Percentiles rank a stretch among this genome's conserved stretches.
These are phyloP conservation scores for Salvia splendens DNA, from an alignment of 257 asterid species.

Conservation along the genomic window DNA sequence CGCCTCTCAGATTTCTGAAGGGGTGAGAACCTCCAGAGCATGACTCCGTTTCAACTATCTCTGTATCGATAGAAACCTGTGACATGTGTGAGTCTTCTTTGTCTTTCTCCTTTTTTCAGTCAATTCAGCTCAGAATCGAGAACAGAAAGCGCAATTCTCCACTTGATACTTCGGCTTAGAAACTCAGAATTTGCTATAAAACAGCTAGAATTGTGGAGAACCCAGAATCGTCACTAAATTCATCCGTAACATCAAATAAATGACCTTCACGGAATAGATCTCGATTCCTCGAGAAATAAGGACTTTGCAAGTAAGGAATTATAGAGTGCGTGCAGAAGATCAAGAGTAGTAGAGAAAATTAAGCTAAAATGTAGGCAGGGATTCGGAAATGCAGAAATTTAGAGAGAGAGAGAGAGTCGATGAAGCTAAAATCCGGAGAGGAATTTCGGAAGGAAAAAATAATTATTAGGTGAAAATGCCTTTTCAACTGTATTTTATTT, in stretches of 20 bases:
- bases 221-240: conserved; percentile 26
- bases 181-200: conserved; percentile 10
- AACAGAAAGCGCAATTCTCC: neutral
- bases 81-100: conserved; percentile 16
- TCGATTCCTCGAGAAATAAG: neutral
- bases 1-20: conserved; percentile 71
- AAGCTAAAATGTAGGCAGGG: neutral
- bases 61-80: conserved; percentile 31
- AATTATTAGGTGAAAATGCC: conserved; percentile 13
- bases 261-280: conserved; percentile 13
- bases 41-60: conserved; percentile 44
- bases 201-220: conserved; percentile 18
- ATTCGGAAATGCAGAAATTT: conserved; percentile 27
- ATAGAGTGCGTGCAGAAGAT: conserved; percentile 14
- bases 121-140: conserved; percentile 32
- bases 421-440: conserved; percentile 2
- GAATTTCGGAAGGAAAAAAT: conserved; percentile 5
- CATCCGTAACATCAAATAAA: neutral
- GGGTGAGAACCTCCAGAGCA: conserved; percentile 40
- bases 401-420: conserved; percentile 32
- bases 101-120: neutral
- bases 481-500: neutral
- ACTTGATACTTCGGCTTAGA: neutral
- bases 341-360: conserved; percentile 13
- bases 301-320: neutral